These are phyloP conservation scores for Rhizodiscina lignyota DNA, from an alignment of 495 filamentous ascomycete genomes.

Conservation along the genomic window DNA sequence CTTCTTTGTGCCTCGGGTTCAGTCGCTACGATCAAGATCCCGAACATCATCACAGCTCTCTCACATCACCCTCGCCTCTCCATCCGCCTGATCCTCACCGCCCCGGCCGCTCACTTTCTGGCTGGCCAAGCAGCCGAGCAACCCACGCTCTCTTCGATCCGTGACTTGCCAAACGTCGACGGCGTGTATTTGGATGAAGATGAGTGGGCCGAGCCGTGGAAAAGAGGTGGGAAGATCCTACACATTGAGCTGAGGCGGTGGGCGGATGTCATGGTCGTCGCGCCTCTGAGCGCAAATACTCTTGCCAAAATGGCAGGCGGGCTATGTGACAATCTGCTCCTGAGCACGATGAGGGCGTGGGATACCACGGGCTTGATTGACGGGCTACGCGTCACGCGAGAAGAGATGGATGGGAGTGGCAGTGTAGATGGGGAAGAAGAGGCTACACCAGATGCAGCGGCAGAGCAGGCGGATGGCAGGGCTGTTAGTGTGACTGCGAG, in stretches of 20 bases:
- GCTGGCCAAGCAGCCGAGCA: conserved; percentile 51
- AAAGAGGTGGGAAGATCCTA: conserved; percentile 46
- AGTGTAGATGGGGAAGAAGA: not conserved
- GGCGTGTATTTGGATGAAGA: conserved; percentile 60
- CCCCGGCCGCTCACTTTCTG: conserved; percentile 55
- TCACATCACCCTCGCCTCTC: conserved; percentile 41
- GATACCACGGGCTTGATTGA: conserved; percentile 54
- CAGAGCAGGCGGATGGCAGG: not conserved
- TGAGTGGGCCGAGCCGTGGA: conserved; percentile 67
- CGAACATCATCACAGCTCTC: conserved; percentile 47
- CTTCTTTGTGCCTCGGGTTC: conserved; percentile 62
- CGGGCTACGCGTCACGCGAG: not conserved
- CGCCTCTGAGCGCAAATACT: conserved; percentile 63
- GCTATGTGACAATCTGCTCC: conserved; percentile 49
- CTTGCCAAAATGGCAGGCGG: conserved; percentile 62
- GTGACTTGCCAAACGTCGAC: conserved; percentile 41
- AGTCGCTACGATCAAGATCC: conserved; percentile 85
- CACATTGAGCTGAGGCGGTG: conserved; percentile 74
- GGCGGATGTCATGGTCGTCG: conserved; percentile 69
- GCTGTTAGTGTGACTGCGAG: not conserved
- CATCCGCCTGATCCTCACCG: conserved; percentile 64
- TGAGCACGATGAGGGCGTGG: conserved; percentile 72
- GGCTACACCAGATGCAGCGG: not conserved
- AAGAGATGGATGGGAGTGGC: no score
- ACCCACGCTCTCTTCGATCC: conserved; percentile 37